phyloP scores from a whole-genome alignment of 2,329 filamentous ascomycete genomes.

The Alternaria novae-zelandiae region DNA sequence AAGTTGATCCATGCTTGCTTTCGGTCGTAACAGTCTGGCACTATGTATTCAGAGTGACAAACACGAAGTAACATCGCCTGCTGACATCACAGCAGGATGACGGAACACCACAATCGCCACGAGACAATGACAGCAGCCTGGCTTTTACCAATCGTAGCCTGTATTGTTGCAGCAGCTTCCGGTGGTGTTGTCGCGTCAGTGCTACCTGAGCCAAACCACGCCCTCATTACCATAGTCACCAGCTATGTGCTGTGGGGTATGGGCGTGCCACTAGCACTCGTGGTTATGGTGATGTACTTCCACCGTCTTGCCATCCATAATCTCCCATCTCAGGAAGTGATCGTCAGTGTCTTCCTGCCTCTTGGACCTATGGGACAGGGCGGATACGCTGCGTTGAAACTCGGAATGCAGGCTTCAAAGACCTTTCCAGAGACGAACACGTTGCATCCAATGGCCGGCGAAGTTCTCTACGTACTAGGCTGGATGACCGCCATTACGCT shows the following conservation, averaged over 20 bases:
- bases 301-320: constrained; percentile 71
- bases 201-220: constrained; percentile 61
- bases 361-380: constrained; percentile 71
- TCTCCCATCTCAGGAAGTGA: constrained; percentile 68
- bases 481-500: constrained; percentile 58
- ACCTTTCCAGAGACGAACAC: constrained; percentile 50
- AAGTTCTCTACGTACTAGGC: constrained; percentile 65
- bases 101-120: constrained; percentile 31
- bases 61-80: background rate
- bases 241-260: constrained; percentile 74
- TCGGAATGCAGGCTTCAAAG: constrained; percentile 53
- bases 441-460: constrained; percentile 53
- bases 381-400: constrained; percentile 63
- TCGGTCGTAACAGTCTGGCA: background rate
- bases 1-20: background rate
- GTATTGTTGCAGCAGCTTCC: constrained; percentile 68
- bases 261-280: constrained; percentile 65
- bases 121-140: constrained; percentile 67
- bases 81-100: constrained; percentile 28
- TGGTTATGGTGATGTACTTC: constrained; percentile 71
- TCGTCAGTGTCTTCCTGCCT: constrained; percentile 71
- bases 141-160: constrained; percentile 69
- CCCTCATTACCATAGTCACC: constrained; percentile 65
- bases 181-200: constrained; percentile 67
- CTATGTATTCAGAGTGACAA: background rate